Conservation (phyloP, 2,329 filamentous ascomycete species). For the Colletotrichum sidae region DNA sequence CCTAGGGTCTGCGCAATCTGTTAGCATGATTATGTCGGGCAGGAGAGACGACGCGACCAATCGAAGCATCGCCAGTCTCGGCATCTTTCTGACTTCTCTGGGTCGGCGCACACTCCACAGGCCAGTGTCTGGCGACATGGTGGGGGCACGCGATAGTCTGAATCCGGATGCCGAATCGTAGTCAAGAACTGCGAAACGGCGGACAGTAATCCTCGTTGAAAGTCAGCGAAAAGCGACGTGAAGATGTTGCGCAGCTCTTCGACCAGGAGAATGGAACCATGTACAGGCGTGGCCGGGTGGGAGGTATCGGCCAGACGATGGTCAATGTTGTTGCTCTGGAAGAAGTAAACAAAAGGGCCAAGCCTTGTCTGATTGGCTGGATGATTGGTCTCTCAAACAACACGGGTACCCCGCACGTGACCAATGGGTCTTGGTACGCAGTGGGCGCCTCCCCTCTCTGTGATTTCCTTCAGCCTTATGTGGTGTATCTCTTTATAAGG, state of each 20-base stretch:
- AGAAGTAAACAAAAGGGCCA: slow-evolving; percentile 55
- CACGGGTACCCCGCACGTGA: slow-evolving; percentile 20
- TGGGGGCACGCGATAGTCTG: slow-evolving; percentile 40
- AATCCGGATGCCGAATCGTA: slow-evolving; percentile 16
- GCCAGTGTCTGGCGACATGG: slow-evolving; percentile 88
- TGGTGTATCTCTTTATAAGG: too few species aligned
- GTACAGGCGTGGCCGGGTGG: slow-evolving; percentile 11
- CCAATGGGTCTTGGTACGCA: too few species aligned
- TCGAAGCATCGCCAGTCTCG: not conserved
- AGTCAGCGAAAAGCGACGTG: not conserved
- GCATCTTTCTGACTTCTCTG: slow-evolving; percentile 76
- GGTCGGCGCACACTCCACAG: slow-evolving; percentile 93
- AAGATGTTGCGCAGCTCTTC: too few species aligned
- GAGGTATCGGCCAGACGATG: not conserved
- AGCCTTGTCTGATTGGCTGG: slow-evolving; percentile 35
- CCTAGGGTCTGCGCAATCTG: slow-evolving; percentile 77
- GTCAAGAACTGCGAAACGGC: slow-evolving; percentile 11
- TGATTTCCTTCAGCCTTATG: too few species aligned
- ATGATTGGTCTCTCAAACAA: slow-evolving; percentile 25
- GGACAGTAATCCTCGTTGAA: not conserved
- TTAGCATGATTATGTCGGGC: slow-evolving; percentile 4
- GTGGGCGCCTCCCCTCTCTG: too few species aligned
- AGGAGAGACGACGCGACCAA: not conserved
- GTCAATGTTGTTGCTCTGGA: slow-evolving; percentile 49
- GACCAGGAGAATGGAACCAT: too few species aligned